Conservation (phyloP, 2,329 filamentous ascomycete species). For the Penicillium sp. region DNA sequence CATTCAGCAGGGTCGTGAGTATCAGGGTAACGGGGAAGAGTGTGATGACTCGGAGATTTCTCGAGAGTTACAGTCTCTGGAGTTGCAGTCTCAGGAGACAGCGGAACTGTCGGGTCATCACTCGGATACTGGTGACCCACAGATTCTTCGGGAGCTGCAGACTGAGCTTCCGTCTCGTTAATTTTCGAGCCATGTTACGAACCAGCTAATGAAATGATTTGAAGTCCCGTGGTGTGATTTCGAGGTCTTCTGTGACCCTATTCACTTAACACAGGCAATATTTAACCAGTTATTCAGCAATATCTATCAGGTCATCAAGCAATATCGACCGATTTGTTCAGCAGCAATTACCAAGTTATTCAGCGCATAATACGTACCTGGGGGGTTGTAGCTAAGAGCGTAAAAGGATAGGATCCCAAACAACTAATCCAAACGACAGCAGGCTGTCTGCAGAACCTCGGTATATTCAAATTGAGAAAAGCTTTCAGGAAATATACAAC, state of each 20-base stretch:
- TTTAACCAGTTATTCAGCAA: too few relatives aligned
- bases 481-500: too few relatives aligned
- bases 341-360: too few relatives aligned
- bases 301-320: too few relatives aligned
- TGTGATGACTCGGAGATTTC: neutral
- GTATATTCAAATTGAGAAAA: too few relatives aligned
- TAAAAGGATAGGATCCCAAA: too few relatives aligned
- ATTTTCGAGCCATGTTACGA: neutral
- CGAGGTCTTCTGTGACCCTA: neutral
- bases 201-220: neutral
- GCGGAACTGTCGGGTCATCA: neutral
- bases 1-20: neutral
- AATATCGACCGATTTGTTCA: too few relatives aligned
- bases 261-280: too few relatives aligned
- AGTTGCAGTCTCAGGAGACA: neutral
- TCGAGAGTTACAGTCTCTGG: neutral
- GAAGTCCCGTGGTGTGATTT: neutral
- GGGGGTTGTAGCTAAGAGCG: too few relatives aligned
- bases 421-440: too few relatives aligned
- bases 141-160: neutral
- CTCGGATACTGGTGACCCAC: neutral
- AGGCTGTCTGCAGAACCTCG: too few relatives aligned
- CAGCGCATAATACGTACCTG: too few relatives aligned
- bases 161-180: neutral
- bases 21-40: neutral